Conservation (phyloP, 2,329 filamentous ascomycete genomes). For the Exophiala sp. region DNA sequence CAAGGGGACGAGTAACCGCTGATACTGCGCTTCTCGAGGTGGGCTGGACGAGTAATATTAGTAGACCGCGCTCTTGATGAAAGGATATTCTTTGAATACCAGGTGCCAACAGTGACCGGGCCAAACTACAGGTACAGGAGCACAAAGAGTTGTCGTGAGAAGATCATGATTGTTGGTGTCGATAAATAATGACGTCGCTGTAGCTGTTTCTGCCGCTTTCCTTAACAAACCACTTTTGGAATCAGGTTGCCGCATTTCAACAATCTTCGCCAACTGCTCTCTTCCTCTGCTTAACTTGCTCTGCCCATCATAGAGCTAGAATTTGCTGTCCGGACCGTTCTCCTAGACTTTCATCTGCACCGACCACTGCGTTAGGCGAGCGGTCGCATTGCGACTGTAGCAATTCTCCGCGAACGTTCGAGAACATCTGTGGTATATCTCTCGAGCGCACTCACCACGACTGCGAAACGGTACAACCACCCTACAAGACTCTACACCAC, state of each 20-base stretch:
- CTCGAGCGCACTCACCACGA: background rate
- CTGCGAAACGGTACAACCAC: background rate
- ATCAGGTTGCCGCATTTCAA: background rate
- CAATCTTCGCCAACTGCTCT: background rate
- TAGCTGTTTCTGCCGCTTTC: background rate
- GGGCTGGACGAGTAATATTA: too few relatives aligned
- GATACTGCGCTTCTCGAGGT: too few relatives aligned
- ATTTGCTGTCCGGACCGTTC: background rate
- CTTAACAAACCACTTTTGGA: background rate
- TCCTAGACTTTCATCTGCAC: background rate
- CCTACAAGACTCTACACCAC: background rate
- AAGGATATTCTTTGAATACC: too few relatives aligned
- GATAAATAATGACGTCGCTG: background rate
- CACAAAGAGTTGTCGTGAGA: too few relatives aligned
- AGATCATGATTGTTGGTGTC: background rate
- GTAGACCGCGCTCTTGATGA: too few relatives aligned
- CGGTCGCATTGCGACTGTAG: background rate
- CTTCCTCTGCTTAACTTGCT: background rate
- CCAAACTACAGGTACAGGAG: too few relatives aligned
- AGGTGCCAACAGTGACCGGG: too few relatives aligned
- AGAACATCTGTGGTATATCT: background rate
- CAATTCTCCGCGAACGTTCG: background rate
- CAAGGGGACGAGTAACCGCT: too few relatives aligned
- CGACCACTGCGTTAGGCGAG: background rate
- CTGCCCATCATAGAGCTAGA: background rate